Percentiles rank a stretch among this genome's conserved stretches.
phyloP scores from a whole-genome alignment of 2,329 filamentous ascomycete genomes.

The Myrmaecium sp. region DNA sequence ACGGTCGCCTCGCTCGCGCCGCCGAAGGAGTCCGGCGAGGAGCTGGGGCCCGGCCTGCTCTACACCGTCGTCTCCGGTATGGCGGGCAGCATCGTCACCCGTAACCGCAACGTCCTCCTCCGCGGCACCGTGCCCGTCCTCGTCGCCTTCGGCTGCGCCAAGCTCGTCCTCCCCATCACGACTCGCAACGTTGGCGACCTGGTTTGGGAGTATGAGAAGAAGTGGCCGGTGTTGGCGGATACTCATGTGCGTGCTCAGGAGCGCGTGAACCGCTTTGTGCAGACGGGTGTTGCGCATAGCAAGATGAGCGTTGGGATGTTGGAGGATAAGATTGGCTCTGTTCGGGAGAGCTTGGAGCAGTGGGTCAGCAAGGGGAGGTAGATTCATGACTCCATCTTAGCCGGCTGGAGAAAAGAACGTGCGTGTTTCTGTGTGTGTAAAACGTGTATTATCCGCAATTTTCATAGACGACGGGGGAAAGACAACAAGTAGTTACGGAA shows the following conservation, averaged over 20 bases:
- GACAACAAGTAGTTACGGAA: no score
- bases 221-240: slow-evolving; percentile 66
- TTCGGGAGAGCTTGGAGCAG: slow-evolving; percentile 61
- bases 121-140: slow-evolving; percentile 60
- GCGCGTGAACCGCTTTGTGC: slow-evolving; percentile 49
- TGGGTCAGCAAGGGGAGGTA: slow-evolving; percentile 88
- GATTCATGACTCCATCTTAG: no score
- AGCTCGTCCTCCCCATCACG: slow-evolving; percentile 72
- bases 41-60: slow-evolving; percentile 72
- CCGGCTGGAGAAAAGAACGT: no score
- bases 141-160: slow-evolving; percentile 68
- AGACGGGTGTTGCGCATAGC: slow-evolving; percentile 59
- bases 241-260: slow-evolving; percentile 59
- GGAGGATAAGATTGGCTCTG: slow-evolving; percentile 63
- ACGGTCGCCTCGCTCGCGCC: slow-evolving; percentile 83
- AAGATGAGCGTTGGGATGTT: slow-evolving; percentile 54
- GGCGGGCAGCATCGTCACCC: slow-evolving; percentile 80
- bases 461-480: no score
- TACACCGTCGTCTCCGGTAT: slow-evolving; percentile 91
- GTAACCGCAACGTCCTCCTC: slow-evolving; percentile 73
- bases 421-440: no score
- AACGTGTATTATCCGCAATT: no score
- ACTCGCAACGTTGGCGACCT: slow-evolving; percentile 78
- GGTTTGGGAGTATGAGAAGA: slow-evolving; percentile 84
- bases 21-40: slow-evolving; percentile 68